Percentiles rank a stretch among this genome's conserved stretches.
These are phyloP conservation scores for Phaeosphaeriaceae sp. DNA, from an alignment of 2,329 filamentous ascomycete species.

Conservation along the genomic window DNA sequence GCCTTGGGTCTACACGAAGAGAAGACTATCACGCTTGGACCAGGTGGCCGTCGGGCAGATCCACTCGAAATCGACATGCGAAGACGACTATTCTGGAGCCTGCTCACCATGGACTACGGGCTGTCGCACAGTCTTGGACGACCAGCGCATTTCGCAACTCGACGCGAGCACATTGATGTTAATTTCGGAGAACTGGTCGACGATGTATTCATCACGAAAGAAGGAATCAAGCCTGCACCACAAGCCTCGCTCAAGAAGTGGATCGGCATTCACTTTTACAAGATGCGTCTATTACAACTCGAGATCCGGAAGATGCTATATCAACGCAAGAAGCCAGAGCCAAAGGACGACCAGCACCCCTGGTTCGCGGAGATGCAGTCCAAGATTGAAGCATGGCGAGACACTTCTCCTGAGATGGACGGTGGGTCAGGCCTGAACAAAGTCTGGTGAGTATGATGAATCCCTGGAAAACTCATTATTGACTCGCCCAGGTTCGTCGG, in stretches of 20 bases:
- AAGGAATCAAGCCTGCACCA: conserved; percentile 74
- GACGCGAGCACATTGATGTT: conserved; percentile 83
- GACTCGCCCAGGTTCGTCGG: conserved; percentile 62
- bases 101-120: conserved; percentile 87
- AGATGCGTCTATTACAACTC: conserved; percentile 85
- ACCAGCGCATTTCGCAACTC: conserved; percentile 83
- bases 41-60: conserved; percentile 68
- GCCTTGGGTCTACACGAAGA: conserved; percentile 89
- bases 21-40: conserved; percentile 77
- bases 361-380: conserved; percentile 85
- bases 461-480: neutral
- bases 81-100: conserved; percentile 85
- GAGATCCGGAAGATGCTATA: conserved; percentile 89
- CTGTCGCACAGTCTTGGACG: conserved; percentile 88
- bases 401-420: conserved; percentile 75
- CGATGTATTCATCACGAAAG: conserved; percentile 81
- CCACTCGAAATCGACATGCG: conserved; percentile 87
- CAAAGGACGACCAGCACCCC: conserved; percentile 79
- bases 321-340: conserved; percentile 79
- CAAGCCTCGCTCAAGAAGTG: conserved; percentile 83
- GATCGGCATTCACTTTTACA: conserved; percentile 90
- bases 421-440: conserved; percentile 76
- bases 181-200: conserved; percentile 83
- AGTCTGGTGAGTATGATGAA: conserved; percentile 69
- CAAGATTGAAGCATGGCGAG: conserved; percentile 81